A percentile compares a stretch with the other conserved stretches of the same genome.
Evolutionary conservation across 192 early-diverging fungal species (phyloP).

Genomic region (Backusella circina): DNA sequence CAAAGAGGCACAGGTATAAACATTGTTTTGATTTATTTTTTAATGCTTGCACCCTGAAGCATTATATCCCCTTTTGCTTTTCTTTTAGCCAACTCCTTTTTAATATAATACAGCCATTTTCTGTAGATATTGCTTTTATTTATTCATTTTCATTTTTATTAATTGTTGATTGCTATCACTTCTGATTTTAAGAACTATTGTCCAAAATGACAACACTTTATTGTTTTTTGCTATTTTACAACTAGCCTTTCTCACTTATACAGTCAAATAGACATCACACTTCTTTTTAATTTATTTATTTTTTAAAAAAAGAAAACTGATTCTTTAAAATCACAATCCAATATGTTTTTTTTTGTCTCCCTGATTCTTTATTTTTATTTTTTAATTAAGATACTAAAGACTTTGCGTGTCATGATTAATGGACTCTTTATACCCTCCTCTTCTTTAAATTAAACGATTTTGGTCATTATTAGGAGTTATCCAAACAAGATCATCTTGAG

Average conservation of each 20-base stretch:
- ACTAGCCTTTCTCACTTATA: too few relatives aligned
- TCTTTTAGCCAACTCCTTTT: background rate
- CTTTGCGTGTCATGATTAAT: background rate
- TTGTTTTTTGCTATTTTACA: background rate
- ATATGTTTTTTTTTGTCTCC: background rate
- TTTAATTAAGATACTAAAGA: background rate
- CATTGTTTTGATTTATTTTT: background rate
- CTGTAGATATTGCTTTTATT: background rate
- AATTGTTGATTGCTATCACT: background rate
- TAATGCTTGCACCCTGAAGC: background rate
- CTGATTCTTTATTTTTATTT: background rate
- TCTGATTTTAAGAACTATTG: background rate
- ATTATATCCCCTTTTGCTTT: background rate
- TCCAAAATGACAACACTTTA: background rate
- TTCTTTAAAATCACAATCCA: background rate
- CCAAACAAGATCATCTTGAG: background rate
- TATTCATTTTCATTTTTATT: too few relatives aligned
- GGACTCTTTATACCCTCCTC: background rate
- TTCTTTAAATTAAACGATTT: background rate
- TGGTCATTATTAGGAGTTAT: background rate
- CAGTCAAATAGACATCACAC: background rate
- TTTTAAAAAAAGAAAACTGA: background rate
- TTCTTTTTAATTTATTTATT: background rate
- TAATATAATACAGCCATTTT: background rate
- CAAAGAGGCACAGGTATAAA: background rate